phyloP scores from a whole-genome alignment of 1,139 yeast species.

The Pichia sp. region DNA sequence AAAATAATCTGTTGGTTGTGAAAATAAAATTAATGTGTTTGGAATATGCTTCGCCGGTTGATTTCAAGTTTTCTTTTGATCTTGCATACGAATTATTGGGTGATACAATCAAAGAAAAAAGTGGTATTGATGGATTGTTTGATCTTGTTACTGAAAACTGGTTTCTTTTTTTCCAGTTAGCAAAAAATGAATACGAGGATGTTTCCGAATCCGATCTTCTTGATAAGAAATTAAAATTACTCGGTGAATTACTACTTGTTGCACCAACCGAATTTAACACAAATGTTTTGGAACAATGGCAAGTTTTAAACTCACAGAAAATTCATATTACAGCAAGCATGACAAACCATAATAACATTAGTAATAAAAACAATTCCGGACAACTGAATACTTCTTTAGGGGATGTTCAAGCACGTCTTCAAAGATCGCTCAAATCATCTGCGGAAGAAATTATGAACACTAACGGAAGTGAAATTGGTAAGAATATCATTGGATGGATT shows the following conservation, averaged over 20 bases:
- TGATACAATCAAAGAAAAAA: slow-evolving; percentile 12
- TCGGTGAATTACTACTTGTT: slow-evolving; percentile 40
- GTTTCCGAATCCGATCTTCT: slow-evolving; percentile 16
- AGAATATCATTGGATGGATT: slow-evolving; percentile 30
- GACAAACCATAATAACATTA: no score
- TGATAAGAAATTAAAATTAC: slow-evolving; percentile 42
- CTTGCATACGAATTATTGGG: slow-evolving; percentile 30
- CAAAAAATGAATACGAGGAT: slow-evolving; percentile 29
- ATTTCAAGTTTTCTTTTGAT: slow-evolving; percentile 48
- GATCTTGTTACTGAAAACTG: slow-evolving; percentile 38
- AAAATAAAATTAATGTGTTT: slow-evolving; percentile 46
- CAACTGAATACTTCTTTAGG: slow-evolving; percentile 6
- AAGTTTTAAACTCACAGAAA: slow-evolving; percentile 26
- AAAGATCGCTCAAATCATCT: slow-evolving; percentile 24
- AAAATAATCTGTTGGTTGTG: slow-evolving; percentile 15
- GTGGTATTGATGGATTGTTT: slow-evolving; percentile 11
- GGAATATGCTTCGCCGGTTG: slow-evolving; percentile 51
- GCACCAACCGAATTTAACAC: slow-evolving; percentile 37
- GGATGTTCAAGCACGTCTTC: slow-evolving; percentile 23
- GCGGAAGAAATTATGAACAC: slow-evolving; percentile 21
- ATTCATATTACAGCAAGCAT: slow-evolving; percentile 9
- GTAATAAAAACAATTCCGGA: not conserved
- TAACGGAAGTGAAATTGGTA: slow-evolving; percentile 25
- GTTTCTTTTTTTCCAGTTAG: slow-evolving; percentile 59
- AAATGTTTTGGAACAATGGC: slow-evolving; percentile 39